Base-by-base conservation (phyloP, 2,329 filamentous ascomycete genomes). In the Botrytis galanthina region DNA sequence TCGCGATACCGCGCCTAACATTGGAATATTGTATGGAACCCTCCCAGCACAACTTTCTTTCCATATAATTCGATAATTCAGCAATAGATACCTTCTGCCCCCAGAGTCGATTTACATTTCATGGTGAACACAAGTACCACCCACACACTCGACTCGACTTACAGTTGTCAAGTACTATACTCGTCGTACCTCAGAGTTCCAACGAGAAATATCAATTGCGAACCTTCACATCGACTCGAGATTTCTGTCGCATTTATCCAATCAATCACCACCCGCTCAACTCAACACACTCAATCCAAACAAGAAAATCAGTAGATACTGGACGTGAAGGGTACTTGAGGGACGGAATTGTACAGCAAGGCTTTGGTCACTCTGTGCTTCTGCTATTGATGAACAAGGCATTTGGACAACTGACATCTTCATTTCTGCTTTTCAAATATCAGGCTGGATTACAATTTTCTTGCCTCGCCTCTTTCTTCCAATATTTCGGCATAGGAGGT, bases 361-460 rank as follows among this genome's bases (percentile, higher is more conserved):
- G 46, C 46, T 54, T 48, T 32, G 44, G 66, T 35, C 61, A 71
- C 48, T 73, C 29, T 71, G 61, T 63, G 39, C 61, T 67, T 64
- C 51, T 70, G 51, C 39, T 72, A 26, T 66, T 67, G 44, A 72
- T 67, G 35, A 68, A 68, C 18, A 60, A 60, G 71, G 71, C 37
- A 72, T 54, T 66, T 72, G 62, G 71, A 72, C 63, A 72, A 59
- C 62, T 42, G 22, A 44, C 62, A 59, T 68, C 63, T 72, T 57
- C 44, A 54, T 29, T 72, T 72, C 70, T 72, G 71, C 64, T 37
- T 67, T 72, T 51, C 71, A 69, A 69, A 59, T 72, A 69, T 72
- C 62, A 69, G 46, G 57, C 71, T 68, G 62, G 63, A 67, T 68
- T 64, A 37, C n/a, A 57, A 29, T 72, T 68, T 67, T 69, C 51